A percentile compares a stretch with the other conserved stretches of the same genome.
These are phyloP conservation scores for Sclerotiophoma versabilis DNA, from an alignment of 2,329 filamentous ascomycete species.

Conservation along the genomic window DNA sequence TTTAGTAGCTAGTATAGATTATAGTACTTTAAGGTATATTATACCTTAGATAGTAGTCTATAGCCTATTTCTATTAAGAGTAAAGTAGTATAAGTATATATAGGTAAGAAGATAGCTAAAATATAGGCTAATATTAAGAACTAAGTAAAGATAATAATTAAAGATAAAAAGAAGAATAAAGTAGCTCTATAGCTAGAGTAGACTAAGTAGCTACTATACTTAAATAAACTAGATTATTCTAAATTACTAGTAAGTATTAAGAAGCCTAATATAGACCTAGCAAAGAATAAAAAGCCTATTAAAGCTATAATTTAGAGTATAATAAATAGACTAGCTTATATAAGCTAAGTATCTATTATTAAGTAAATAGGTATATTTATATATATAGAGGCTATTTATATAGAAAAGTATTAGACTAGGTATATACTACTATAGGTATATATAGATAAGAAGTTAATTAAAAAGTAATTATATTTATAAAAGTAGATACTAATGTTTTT, in stretches of 20 bases:
- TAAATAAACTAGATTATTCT: neutral
- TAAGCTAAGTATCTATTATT: neutral
- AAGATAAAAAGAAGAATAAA: neutral
- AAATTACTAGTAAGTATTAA: neutral
- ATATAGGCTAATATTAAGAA: neutral
- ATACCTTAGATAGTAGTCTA: too few species aligned
- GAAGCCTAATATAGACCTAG: neutral
- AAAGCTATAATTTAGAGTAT: neutral
- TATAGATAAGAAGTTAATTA: too few species aligned
- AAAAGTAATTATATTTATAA: too few species aligned
- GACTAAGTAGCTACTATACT: neutral
- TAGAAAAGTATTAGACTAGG: slow-evolving; percentile 26
- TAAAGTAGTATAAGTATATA: too few species aligned
- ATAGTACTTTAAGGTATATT: too few species aligned
- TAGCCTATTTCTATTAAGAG: too few species aligned
- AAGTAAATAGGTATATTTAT: slow-evolving; percentile 20
- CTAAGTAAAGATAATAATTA: neutral
- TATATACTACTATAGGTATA: neutral
- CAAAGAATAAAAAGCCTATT: neutral
- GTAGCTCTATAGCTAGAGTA: neutral
- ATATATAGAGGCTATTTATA: slow-evolving; percentile 25
- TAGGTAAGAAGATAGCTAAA: neutral
- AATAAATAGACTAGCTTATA: neutral
- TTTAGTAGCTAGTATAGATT: too few species aligned
- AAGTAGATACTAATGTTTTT: too few species aligned